Base-by-base conservation (phyloP, 352 stramenopile species). In the Elongisporangium anandrum region DNA sequence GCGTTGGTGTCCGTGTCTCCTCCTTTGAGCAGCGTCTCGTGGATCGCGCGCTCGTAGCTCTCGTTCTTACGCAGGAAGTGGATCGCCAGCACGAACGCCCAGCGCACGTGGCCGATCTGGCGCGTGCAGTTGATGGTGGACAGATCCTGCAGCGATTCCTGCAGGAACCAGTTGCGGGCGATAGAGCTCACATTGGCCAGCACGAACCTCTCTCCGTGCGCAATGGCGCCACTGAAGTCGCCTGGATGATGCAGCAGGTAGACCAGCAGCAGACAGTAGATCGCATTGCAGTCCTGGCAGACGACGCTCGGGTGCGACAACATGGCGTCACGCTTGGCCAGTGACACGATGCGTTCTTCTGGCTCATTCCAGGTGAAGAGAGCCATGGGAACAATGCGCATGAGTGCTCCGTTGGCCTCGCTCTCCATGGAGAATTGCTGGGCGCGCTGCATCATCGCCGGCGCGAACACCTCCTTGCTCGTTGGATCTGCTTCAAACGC, bases 1-100 rank as follows among this genome's bases (percentile, higher is more conserved):
- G 77, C 77, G 60, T 87, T 87, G 23, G 77, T 87, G 51, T 87
- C 77, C 9, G 77, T 87, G 39, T 87, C 77, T 1, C 75, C 77
- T 19, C 68, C 77, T 38, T 83, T 81, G 13, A 81, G 60, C 51
- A 87, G 63, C 54, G 77, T 85, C 20, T 74, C 58, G 13, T 70
- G 57, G 48, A 87, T 83, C 10, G 70, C 77, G 3, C 66, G 53
- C 29, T 85, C 73, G 52, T 83, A 87, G 16, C 59, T 53, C 16
- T 68, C 60, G 24, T 76, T 72, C 26, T 64, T 23, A 0, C 75
- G 70, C 26, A 87, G 58, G 51, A 81, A 81, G 54, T 87, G 51
- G 19, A 80, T 67, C 23, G 75, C 69, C 13, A 87, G 60, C 48
- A 75, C 61, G 54, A 87, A 85, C 0, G 63, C 77, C 74, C 73